Percentiles rank a stretch among this genome's conserved stretches.
Evolutionary conservation across 257 asterid genomes (phyloP).

Genomic region (Solanum chmielewskii): DNA sequence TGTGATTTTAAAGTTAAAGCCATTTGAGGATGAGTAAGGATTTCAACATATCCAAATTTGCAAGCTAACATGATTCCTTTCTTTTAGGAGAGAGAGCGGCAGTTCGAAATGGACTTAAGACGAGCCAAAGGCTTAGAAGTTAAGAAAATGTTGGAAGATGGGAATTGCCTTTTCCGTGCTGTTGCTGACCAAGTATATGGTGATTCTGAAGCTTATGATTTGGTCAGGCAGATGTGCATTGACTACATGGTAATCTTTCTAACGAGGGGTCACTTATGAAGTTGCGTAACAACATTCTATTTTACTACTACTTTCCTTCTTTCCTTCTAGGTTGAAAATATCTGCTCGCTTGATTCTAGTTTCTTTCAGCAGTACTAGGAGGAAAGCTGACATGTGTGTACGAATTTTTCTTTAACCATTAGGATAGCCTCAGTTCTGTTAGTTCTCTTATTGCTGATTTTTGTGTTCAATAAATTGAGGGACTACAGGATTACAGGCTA

Average conservation of each 20-base stretch:
- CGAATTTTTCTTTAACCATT: background rate
- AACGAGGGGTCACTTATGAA: background rate
- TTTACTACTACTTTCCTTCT: background rate
- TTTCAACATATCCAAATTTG: background rate
- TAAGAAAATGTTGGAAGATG: constrained; percentile 89
- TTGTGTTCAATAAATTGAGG: background rate
- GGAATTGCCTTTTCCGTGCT: constrained; percentile 97
- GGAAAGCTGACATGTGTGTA: background rate
- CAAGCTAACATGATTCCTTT: constrained; percentile 2
- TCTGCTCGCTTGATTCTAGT: background rate
- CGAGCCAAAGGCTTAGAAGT: constrained; percentile 88
- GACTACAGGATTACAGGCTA: background rate
- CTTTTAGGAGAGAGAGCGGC: constrained; percentile 84
- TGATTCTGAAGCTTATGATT: constrained; percentile 74
- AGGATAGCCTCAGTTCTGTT: background rate
- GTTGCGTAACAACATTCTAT: background rate
- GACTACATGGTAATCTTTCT: constrained; percentile 80
- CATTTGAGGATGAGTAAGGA: background rate
- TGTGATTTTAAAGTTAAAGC: background rate
- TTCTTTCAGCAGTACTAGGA: background rate
- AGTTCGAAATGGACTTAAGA: constrained; percentile 79
- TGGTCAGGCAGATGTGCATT: constrained; percentile 98
- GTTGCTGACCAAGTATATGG: constrained; percentile 99
- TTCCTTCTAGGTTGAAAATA: background rate
- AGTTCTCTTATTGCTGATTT: background rate